Conservation (phyloP, 2,329 filamentous ascomycete species). For the Colletotrichum sp. region DNA sequence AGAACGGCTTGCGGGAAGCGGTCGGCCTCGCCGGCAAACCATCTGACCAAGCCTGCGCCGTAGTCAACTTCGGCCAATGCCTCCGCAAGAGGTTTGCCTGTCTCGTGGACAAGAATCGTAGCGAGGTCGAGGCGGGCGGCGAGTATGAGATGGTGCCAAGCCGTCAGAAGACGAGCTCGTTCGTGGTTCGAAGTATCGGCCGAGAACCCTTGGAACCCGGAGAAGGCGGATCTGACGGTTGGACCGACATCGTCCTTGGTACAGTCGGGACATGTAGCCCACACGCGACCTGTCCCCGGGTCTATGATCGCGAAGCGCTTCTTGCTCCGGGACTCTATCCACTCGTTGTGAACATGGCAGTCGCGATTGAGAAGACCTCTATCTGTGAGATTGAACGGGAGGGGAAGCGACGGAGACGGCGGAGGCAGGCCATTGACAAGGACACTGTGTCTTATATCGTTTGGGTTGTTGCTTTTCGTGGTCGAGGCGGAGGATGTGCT, state of each 20-base stretch:
- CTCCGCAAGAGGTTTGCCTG: conserved; percentile 62
- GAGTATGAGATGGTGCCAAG: conserved; percentile 41
- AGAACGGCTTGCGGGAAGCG: conserved; percentile 50
- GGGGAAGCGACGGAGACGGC: neutral
- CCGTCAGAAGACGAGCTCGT: conserved; percentile 38
- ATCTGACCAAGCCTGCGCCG: conserved; percentile 57
- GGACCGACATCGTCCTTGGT: conserved; percentile 42
- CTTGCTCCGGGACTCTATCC: conserved; percentile 48
- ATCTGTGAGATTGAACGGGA: conserved; percentile 51
- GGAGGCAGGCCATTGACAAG: neutral
- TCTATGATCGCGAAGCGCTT: conserved; percentile 58
- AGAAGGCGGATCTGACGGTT: conserved; percentile 39
- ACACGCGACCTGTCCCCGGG: conserved; percentile 54
- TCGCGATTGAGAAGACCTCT: conserved; percentile 52
- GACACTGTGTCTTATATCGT: neutral
- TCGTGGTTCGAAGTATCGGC: conserved; percentile 39
- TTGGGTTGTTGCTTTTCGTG: neutral
- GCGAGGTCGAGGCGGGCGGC: conserved; percentile 43
- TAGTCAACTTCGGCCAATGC: conserved; percentile 62
- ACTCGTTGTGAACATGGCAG: conserved; percentile 54
- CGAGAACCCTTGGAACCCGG: conserved; percentile 42
- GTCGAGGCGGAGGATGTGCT: neutral
- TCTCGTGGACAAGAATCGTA: conserved; percentile 50
- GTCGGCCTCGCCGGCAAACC: conserved; percentile 60
- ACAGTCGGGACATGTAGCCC: conserved; percentile 56